Evolutionary conservation across 257 asterid genomes (phyloP), one percentile per base, ranked within the genome.

Genomic region (Paulownia fortunei): DNA sequence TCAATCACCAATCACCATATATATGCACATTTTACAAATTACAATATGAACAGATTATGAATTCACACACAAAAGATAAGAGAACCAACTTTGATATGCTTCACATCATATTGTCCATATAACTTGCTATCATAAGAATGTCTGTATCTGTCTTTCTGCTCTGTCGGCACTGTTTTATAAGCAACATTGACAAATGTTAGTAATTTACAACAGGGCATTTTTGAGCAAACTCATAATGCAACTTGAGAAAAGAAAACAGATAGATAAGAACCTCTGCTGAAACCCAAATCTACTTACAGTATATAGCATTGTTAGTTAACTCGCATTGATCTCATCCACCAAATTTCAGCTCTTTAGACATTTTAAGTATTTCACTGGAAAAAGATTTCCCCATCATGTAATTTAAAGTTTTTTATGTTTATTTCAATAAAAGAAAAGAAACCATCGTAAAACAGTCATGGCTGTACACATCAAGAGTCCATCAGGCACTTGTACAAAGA

Each of bases 91-190:
- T 84, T 90, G 79, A 72, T 70, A 60, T 80, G 84, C 82, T 88
- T 86, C 30, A 80, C 69, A 37, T 88, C 92, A 72, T 77, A 88
- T 66, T 81, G 85, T 37, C 88, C 90, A 80, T 80, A 82, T 60
- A 68, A 69, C 83, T 86, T 88, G 80, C 84, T 75, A 39, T 90
- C 97, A 76, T 87, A 86, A 32, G 97, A 81, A 62, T 76, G 83
- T 72, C 81, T 67, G 86, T 80, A 86, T 64, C 74, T 86, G 32
- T 84, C 91, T 77, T 59, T 88, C 81, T 75, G 89, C 77, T 86
- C 92, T 2, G 74, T 56, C 18, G 84, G 49, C 73, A 49, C 93
- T 86, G 90, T 60, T 77, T 27, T 63, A 84, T 37, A 82, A 62
- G 68, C 56, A 82, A 73, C 42, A 27, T 16, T n/a, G 46, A 63